Base-by-base conservation (phyloP, 495 filamentous ascomycete genomes). In the Rostrohypoxylon terebratum region DNA sequence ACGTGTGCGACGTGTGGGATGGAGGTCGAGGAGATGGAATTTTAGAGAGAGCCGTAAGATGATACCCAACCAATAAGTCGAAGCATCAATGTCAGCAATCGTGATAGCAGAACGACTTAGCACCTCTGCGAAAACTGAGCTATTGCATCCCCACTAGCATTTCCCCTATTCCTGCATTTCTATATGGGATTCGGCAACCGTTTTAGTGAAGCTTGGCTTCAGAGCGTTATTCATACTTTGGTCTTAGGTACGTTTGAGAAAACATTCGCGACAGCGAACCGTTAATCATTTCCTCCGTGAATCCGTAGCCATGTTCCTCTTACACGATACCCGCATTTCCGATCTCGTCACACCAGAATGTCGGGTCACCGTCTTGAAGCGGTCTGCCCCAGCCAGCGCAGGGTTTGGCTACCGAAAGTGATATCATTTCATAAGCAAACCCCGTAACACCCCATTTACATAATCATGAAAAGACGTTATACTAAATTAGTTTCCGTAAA, bases 21-120 rank as follows among this genome's bases (percentile, higher is more conserved):
- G 93, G 94, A 98, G 82, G 91, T 98, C 57, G 96, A 99, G 77
- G 96, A 98, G 81, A 77, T 98, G 77, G 94, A 96, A 77, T 91
- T 98, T 69, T 97, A 82, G 58, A 57, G 25, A 47, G 31, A 23
- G 61, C 14, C 1, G 44, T 51, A 55, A 66, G 9, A 59, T 58
- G 60, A 69, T 69, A 73, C 69, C 69, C 69, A 59, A 10, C 28
- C 53, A 57, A 18, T 16, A 42, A 53, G 11, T n/a, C 28, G 48
- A 44, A 59, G 16, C 34, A 42, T 20, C n/a, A 25, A 10, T 14
- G 36, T 53, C 11, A 53, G 18, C 31, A 62, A 57, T 20, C 11
- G 14, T 23, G 18, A 21, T 51, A 13, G 21, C 14, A 21, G 44
- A 48, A 2, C 21, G 8, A 16, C 20, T 14, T 42, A 14, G 38